These are phyloP conservation scores for Pseudopyricularia javanii DNA, from an alignment of 2,329 filamentous ascomycete species.

Conservation along the genomic window DNA sequence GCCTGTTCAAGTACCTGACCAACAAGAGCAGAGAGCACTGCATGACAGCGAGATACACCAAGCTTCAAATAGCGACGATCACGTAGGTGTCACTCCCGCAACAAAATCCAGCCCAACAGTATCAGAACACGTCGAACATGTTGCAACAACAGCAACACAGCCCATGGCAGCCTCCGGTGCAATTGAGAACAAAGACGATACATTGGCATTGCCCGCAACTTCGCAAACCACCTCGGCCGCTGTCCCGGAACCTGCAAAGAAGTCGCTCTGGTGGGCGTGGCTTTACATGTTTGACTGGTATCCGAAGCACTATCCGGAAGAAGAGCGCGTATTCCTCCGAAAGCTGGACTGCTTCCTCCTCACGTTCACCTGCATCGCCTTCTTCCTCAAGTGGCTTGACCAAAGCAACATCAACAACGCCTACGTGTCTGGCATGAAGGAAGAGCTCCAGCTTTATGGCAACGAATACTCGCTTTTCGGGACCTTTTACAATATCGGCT, in stretches of 20 bases:
- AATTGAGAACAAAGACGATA: neutral
- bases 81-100: no score
- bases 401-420: constrained; percentile 33
- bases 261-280: neutral
- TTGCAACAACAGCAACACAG: neutral
- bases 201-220: no score
- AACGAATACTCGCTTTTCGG: constrained; percentile 39
- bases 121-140: neutral
- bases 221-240: neutral
- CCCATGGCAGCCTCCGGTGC: neutral
- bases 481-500: constrained; percentile 24
- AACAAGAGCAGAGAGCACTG: neutral
- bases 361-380: constrained; percentile 27
- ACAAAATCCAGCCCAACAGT: neutral
- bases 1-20: no score
- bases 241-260: neutral
- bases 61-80: neutral
- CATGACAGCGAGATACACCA: neutral
- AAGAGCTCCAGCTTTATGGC: constrained; percentile 28
- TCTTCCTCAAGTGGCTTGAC: constrained; percentile 34
- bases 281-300: constrained; percentile 22
- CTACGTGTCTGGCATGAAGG: constrained; percentile 32
- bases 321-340: constrained; percentile 30
- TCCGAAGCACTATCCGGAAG: constrained; percentile 22
- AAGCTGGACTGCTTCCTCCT: constrained; percentile 37